phyloP scores from a whole-genome alignment of 1,284 basidiomycete species.

The Ceratorhiza oryzae-sativae region DNA sequence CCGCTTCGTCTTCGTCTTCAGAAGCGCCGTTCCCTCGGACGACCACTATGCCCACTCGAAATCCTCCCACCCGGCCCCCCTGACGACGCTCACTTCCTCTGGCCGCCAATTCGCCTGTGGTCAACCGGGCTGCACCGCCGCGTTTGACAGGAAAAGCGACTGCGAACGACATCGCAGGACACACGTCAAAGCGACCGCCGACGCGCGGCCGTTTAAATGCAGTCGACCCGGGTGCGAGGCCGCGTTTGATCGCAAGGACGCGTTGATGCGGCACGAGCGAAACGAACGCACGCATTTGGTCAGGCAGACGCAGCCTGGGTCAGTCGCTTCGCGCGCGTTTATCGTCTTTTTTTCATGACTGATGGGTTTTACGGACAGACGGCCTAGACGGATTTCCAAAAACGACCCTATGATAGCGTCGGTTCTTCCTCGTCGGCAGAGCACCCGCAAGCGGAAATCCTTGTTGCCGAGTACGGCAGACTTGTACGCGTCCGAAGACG shows the following conservation, averaged over 20 bases:
- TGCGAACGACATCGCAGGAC: constrained; percentile 31
- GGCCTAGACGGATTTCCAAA: constrained; percentile 1
- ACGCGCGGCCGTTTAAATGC: constrained; percentile 22
- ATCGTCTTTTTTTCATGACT: background rate
- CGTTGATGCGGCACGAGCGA: constrained; percentile 33
- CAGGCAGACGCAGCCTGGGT: constrained; percentile 23
- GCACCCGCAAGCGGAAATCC: constrained; percentile 13
- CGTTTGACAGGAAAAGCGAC: constrained; percentile 34
- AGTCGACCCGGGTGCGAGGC: constrained; percentile 19
- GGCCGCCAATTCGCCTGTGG: constrained; percentile 32
- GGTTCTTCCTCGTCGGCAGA: constrained; percentile 8
- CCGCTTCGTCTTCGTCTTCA: background rate
- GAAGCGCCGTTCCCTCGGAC: background rate
- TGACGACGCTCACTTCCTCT: background rate
- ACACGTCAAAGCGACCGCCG: constrained; percentile 5
- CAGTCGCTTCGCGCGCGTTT: background rate
- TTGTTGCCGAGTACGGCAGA: background rate
- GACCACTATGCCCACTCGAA: constrained; percentile 5
- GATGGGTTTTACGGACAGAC: background rate
- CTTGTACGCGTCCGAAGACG: constrained; percentile 2
- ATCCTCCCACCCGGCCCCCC: background rate
- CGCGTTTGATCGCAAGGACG: constrained; percentile 34
- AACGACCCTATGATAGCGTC: background rate
- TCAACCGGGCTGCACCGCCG: constrained; percentile 10
- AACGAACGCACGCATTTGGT: constrained; percentile 35